Base-by-base conservation (phyloP, 805 yeast genomes). In the Metschnikowia dekortorum region DNA sequence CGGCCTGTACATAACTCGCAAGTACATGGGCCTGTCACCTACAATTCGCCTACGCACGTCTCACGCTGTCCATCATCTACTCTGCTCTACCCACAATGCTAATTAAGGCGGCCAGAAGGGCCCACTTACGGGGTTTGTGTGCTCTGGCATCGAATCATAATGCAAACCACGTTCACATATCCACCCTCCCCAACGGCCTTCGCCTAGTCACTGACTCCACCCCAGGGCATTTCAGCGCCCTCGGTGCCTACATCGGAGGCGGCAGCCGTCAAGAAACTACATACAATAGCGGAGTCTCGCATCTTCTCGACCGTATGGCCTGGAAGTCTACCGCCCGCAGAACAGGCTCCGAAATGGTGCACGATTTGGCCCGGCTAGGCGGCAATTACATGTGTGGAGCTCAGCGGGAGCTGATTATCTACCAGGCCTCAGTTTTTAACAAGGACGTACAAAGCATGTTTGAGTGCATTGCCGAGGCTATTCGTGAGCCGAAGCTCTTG, bases 301-400 rank as follows among this genome's bases (percentile, higher is more conserved):
- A 94, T 65, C 68, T 94, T 30, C 70, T 84, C 60, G 98, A 92
- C 65, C 78, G 97, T 52, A 68, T 94, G 63, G 92, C 98, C 0
- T 94, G 83, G 76, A 84, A 84, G 62, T 81, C 89, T 5, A 85
- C 92, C 0, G 66, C 74, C 34, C 72, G 79, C 49, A 72, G 76
- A 50, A 60, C 80, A 1, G 91, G 89, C 2, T 69, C 76, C 39
- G 78, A 85, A 46, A 87, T 94, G 89, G 76, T 87, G 56, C 85
- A 85, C 55, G 78, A 78, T 18, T 72, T 94, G 54, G 90, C 89
- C 50, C 74, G 81, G 35, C 68, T 94, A 51, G 99, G 99, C 44
- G 99, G 98, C 11, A 92, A 90, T 66, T 90, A 87, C 68, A 91
- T 89, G 82, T 87, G 96, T 62, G 85, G 96, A 0, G 86, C 96